A percentile compares a stretch with the other conserved stretches of the same genome.
These are phyloP conservation scores for Teratosphaeria nubilosa DNA, from an alignment of 2,329 filamentous ascomycete species.

Conservation along the genomic window DNA sequence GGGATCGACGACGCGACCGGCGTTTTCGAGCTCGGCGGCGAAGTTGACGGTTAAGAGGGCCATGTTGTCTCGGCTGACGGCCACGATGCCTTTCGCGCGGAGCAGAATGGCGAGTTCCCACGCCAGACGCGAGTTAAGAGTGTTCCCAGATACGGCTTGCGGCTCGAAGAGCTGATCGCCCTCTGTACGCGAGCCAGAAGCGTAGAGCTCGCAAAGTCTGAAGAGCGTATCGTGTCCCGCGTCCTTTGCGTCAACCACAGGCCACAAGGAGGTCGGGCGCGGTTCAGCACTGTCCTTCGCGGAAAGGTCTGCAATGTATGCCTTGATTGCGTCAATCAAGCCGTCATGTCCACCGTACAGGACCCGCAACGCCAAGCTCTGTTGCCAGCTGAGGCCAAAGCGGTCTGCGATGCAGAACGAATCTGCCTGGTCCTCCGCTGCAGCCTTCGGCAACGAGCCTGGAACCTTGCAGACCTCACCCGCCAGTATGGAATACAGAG, in stretches of 20 bases:
- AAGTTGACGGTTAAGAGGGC: constrained; percentile 52
- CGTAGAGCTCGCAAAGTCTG: constrained; percentile 64
- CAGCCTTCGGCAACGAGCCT: constrained; percentile 56
- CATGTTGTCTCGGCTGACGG: constrained; percentile 38
- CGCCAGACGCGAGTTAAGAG: constrained; percentile 62
- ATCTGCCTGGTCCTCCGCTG: constrained; percentile 68
- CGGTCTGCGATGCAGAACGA: constrained; percentile 74
- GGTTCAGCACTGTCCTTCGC: constrained; percentile 55
- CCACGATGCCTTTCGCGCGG: constrained; percentile 20
- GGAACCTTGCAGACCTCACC: constrained; percentile 80
- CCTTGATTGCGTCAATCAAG: constrained; percentile 60
- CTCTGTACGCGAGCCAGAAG: constrained; percentile 6
- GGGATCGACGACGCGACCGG: constrained; percentile 16
- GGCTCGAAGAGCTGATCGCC: neutral
- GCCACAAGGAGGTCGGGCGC: constrained; percentile 58
- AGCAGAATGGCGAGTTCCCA: constrained; percentile 70
- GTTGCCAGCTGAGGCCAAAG: constrained; percentile 85
- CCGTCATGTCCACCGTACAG: constrained; percentile 71
- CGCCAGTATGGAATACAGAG: constrained; percentile 79
- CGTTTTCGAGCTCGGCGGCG: constrained; percentile 23
- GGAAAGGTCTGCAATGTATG: constrained; percentile 63
- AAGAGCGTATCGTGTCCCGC: constrained; percentile 70
- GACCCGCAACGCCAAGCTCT: constrained; percentile 79
- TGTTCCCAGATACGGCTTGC: constrained; percentile 60
- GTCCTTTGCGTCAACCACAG: constrained; percentile 25